Evolutionary conservation across 768 basidiomycete genomes (phyloP), one percentile per base, ranked within the genome.

Genomic region (Ramaria sp.): DNA sequence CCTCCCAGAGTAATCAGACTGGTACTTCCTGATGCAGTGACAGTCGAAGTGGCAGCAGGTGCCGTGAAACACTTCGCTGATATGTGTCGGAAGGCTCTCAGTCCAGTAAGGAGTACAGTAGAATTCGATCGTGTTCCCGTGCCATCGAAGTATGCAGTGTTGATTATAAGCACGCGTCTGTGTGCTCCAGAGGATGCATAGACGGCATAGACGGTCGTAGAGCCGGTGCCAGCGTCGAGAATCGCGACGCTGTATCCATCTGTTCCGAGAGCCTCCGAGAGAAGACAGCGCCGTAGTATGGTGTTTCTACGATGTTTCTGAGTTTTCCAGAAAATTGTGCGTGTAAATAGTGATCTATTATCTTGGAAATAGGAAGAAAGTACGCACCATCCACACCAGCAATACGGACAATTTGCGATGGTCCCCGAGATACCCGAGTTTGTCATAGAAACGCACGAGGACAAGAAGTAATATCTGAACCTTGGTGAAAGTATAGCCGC

Each of bases 401-500:
- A 71, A 59, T 72, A 72, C 50, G 66, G 69, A 57, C 70, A 70
- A 58, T 70, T 66, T 20, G 67, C 66, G 49, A 72, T 69, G 4
- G 68, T 72, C 7, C 71, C 51, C 42, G 7, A 8, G 8, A 15
- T 32, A n/a, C 12, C 24, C 24, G 30, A 15, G 20, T 4, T 25
- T 12, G 30, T 50, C 16, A 28, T 28, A 7, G 30, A 50, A 18
- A 5, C 34, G n/a, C n/a, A n/a, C n/a, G n/a, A n/a, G n/a, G n/a
- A n/a, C n/a, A n/a, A n/a, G n/a, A n/a, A n/a, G n/a, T 32, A 34
- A 34, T 34, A 34, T 34, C 32, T 34, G 32, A n/a, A 52, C 51
- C 71, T 56, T 72, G 70, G 55, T 72, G 71, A 61, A 71, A 72
- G 58, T 71, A 71, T 22, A 69, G 60, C 28, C 71, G 59, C 32